A percentile compares a stretch with the other conserved stretches of the same genome.
These are phyloP conservation scores for Saccharomyces paradoxus DNA, from an alignment of 805 yeast genomes.

Conservation along the genomic window DNA sequence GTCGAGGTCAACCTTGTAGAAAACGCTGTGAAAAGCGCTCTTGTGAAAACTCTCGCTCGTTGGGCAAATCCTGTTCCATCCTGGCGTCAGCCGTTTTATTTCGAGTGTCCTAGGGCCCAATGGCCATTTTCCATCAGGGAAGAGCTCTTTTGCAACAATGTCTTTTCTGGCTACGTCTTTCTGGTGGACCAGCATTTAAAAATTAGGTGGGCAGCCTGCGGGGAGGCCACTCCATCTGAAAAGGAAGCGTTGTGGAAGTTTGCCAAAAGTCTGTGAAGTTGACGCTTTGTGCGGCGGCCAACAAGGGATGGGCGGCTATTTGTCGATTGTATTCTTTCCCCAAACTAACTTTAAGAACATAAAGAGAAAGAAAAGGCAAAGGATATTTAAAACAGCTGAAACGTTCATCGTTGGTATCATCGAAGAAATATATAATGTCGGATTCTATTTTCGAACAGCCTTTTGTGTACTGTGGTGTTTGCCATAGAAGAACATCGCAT, in stretches of 20 bases:
- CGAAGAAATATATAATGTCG: constrained; percentile 4
- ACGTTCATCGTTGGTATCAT: not conserved
- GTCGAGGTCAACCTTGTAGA: constrained; percentile 74
- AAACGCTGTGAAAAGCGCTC: constrained; percentile 55
- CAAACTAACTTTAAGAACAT: not conserved
- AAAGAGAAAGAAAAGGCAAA: constrained; percentile 11
- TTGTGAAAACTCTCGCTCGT: constrained; percentile 45
- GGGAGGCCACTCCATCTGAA: constrained; percentile 67
- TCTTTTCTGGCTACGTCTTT: constrained; percentile 76
- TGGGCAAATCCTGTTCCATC: constrained; percentile 40
- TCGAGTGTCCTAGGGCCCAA: constrained; percentile 54
- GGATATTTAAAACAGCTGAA: not conserved
- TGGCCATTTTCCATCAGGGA: constrained; percentile 51
- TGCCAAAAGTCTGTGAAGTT: constrained; percentile 43
- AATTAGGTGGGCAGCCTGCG: constrained; percentile 89
- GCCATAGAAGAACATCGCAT: constrained; percentile 20
- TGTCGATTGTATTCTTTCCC: not conserved
- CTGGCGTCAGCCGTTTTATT: constrained; percentile 48
- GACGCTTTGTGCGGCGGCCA: not conserved
- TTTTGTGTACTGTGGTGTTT: constrained; percentile 29
- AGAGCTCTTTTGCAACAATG: constrained; percentile 57
- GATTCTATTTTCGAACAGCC: constrained; percentile 22
- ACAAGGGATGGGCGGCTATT: not conserved
- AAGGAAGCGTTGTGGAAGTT: constrained; percentile 54
- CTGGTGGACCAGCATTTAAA: constrained; percentile 65